These are phyloP conservation scores for Suhomyces sp. DNA, from an alignment of 805 yeast genomes.

Conservation along the genomic window DNA sequence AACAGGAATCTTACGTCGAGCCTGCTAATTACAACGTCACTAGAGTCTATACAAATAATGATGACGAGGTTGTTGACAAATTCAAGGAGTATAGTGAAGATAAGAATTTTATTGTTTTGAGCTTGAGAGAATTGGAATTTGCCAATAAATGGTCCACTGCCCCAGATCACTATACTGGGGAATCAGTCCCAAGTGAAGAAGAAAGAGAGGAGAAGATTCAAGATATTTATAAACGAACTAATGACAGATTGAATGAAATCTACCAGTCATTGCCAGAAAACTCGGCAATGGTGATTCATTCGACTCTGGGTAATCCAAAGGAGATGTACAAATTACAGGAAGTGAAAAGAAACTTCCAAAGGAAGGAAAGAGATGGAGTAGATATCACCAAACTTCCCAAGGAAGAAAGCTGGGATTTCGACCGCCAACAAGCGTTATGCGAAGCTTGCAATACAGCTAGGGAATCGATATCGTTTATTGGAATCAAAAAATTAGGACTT, in stretches of 20 bases:
- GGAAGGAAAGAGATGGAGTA: constrained; percentile 40
- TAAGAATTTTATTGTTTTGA: constrained; percentile 50
- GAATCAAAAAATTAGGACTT: constrained; percentile 14
- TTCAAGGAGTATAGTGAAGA: constrained; percentile 37
- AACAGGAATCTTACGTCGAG: constrained; percentile 16
- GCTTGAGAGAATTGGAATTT: constrained; percentile 59
- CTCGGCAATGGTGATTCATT: constrained; percentile 58
- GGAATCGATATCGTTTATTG: constrained; percentile 56
- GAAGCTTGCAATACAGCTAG: constrained; percentile 54
- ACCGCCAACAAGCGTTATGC: constrained; percentile 47
- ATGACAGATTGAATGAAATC: constrained; percentile 46
- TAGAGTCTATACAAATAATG: constrained; percentile 49
- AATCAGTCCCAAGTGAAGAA: too few species aligned
- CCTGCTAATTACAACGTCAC: constrained; percentile 16
- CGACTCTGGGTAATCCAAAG: constrained; percentile 63
- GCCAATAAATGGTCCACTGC: constrained; percentile 27
- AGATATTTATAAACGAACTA: constrained; percentile 33
- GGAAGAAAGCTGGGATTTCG: constrained; percentile 51
- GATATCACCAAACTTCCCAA: constrained; percentile 40
- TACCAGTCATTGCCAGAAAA: constrained; percentile 55
- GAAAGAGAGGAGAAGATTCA: constrained; percentile 9
- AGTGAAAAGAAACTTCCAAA: constrained; percentile 42
- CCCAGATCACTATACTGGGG: constrained; percentile 24
- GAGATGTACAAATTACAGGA: constrained; percentile 47
- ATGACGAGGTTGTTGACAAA: constrained; percentile 55